A percentile compares a stretch with the other conserved stretches of the same genome.
phyloP scores from a whole-genome alignment of 2,329 filamentous ascomycete species.

The Bipolaris victoriae region DNA sequence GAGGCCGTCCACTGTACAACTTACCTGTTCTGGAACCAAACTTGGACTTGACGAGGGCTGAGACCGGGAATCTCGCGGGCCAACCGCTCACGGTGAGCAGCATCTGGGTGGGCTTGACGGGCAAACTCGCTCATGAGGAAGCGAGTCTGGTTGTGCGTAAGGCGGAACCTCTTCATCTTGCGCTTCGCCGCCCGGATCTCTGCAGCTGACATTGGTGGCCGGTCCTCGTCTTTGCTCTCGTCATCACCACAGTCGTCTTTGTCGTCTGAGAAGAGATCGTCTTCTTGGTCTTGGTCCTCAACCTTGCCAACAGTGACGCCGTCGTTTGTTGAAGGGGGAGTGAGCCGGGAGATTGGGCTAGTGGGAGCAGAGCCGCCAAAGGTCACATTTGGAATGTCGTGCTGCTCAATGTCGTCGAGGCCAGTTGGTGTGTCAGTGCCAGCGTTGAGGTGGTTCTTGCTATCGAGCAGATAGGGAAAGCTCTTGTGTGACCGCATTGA shows the following conservation, averaged over 20 bases:
- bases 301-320: conserved; percentile 43
- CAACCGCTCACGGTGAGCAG: conserved; percentile 83
- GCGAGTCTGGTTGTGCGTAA: conserved; percentile 96
- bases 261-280: conserved; percentile 50
- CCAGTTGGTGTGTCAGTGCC: conserved; percentile 38
- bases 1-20: conserved; percentile 28
- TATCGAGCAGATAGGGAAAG: conserved; percentile 52
- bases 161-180: conserved; percentile 78
- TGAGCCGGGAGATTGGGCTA: conserved; percentile 54
- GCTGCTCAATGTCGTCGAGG: conserved; percentile 45
- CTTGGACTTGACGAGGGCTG: conserved; percentile 90
- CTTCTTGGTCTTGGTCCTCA: conserved; percentile 43
- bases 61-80: conserved; percentile 90
- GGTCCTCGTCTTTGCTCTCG: conserved; percentile 40
- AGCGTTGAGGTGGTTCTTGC: conserved; percentile 39
- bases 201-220: conserved; percentile 53
- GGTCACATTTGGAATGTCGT: conserved; percentile 44
- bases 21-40: conserved; percentile 98
- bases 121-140: conserved; percentile 98
- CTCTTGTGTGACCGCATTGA: conserved; percentile 53
- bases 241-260: conserved; percentile 45
- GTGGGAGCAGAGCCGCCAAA: conserved; percentile 54
- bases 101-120: conserved; percentile 92
- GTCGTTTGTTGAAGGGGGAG: conserved; percentile 53
- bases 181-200: conserved; percentile 58